Conservation (phyloP, 805 yeast genomes). For the Kazachstania kunashirensis region DNA sequence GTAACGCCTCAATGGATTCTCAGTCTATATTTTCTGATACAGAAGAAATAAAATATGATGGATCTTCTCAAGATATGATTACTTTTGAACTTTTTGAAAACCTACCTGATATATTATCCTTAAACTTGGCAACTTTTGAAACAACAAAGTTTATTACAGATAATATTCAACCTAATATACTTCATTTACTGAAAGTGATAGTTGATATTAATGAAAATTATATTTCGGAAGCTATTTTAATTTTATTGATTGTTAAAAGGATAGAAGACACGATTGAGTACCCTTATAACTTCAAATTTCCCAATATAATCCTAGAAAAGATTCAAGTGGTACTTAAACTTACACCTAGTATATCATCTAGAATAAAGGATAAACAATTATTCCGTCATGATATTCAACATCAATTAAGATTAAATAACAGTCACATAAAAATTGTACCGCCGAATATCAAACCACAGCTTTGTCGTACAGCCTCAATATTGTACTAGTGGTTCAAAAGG, state of each 20-base stretch:
- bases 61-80: constrained; percentile 6
- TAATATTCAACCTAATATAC: constrained; percentile 1
- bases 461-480: too few species aligned
- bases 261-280: constrained; percentile 8
- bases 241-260: constrained; percentile 1
- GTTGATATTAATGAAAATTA: background rate
- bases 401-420: too few species aligned
- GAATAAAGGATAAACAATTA: too few species aligned
- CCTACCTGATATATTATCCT: constrained; percentile 9
- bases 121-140: constrained; percentile 10
- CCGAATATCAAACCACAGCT: too few species aligned
- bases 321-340: constrained; percentile 7
- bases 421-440: too few species aligned
- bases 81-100: constrained; percentile 6
- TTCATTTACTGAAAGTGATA: constrained; percentile 8
- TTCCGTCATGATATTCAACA: too few species aligned
- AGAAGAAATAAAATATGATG: constrained; percentile 1
- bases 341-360: too few species aligned
- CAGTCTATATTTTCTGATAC: constrained; percentile 4
- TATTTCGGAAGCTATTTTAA: background rate
- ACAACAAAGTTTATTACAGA: constrained; percentile 8
- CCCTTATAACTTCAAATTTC: constrained; percentile 10
- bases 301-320: constrained; percentile 7
- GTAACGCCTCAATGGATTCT: constrained; percentile 10
- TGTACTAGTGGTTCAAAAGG: too few species aligned